Conservation (phyloP, 1,284 basidiomycete genomes). For the Cryptococcus neoformans region DNA sequence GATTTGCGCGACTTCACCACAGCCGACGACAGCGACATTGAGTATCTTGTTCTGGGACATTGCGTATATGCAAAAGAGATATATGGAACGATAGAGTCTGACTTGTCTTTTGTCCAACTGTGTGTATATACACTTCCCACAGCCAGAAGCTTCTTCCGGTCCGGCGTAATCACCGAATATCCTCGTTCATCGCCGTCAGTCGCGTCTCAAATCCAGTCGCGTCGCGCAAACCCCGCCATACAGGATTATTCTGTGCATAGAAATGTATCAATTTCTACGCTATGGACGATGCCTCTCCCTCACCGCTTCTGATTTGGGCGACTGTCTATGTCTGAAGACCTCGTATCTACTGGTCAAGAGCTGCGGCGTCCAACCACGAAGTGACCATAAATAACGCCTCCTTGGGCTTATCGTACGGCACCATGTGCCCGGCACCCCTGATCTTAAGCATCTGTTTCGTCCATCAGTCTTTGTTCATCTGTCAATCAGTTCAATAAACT, state of each 20-base stretch:
- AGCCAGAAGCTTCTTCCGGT: no score
- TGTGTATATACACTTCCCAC: no score
- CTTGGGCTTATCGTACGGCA: slow-evolving; percentile 50
- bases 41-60: slow-evolving; percentile 9
- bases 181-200: no score
- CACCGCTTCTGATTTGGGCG: no score
- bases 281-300: no score
- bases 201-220: no score
- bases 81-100: neutral
- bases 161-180: no score
- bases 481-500: slow-evolving; percentile 55
- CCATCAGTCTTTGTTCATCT: neutral
- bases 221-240: no score
- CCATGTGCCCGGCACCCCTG: slow-evolving; percentile 48
- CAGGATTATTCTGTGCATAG: no score
- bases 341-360: neutral
- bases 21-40: slow-evolving; percentile 27
- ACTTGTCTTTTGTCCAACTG: no score
- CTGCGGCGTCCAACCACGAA: slow-evolving; percentile 37
- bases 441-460: slow-evolving; percentile 31
- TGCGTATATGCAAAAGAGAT: neutral
- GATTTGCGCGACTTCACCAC: slow-evolving; percentile 27
- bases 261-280: no score
- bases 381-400: slow-evolving; percentile 47
- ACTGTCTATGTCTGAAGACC: no score